Evolutionary conservation across 2,329 filamentous ascomycete genomes (phyloP), one percentile per base, ranked within the genome.

Genomic region (Colletotrichum sidae): DNA sequence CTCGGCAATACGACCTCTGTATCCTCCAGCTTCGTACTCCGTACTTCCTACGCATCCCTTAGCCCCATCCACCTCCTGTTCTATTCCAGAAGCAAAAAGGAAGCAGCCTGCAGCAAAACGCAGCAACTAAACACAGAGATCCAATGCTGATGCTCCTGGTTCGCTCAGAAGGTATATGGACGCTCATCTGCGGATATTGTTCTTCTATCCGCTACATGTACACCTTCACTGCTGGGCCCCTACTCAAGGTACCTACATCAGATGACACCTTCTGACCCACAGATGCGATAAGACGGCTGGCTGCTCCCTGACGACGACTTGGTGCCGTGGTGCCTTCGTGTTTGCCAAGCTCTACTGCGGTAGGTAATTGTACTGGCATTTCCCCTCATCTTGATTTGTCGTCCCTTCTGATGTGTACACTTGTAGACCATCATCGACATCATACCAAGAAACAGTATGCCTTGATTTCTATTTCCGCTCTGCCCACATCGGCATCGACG

Each of bases 61-160:
- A 25, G 4, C 25, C 25, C 25, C 25, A 25, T 25, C 33, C 17
- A 2, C 34, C 33, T 33, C 34, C 41, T 44, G 33, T 38, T 56
- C 53, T 37, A 39, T 66, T 66, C 63, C 58, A 66, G 63, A 66
- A 65, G 46, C 45, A 53, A 57, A 25, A 65, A 55, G 59, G 63
- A 63, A 63, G 51, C 58, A 46, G 8, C n/a, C 25, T 25, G 25
- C 25, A 25, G 25, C 25, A 25, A 25, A 25, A 25, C 25, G 4
- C 4, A 25, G 25, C 25, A 25, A 5, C 4, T 5, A 25, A 25
- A 4, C 4, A 5, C 25, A 1, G 25, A 25, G 25, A 25, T 25
- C 25, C 25, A 25, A 25, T 25, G 25, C 25, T 25, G 25, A 4
- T 25, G 4, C 25, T 25, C 25, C 25, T 25, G 25, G 4, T 25